phyloP scores from a whole-genome alignment of 2,329 filamentous ascomycete species.

The Knoxdaviesia proteae region DNA sequence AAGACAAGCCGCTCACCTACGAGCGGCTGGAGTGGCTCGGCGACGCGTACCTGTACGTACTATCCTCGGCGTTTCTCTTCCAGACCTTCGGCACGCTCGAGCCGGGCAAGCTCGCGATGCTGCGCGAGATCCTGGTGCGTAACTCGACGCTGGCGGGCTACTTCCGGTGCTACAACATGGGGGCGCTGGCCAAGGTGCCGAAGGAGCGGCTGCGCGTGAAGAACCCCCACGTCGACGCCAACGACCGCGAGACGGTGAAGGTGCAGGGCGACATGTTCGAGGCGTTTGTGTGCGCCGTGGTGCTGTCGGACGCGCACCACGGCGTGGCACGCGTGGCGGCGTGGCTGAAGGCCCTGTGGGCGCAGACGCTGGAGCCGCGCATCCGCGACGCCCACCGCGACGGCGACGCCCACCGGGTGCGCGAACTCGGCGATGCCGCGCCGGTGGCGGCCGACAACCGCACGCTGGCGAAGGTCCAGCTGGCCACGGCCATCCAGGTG shows the following conservation, averaged over 20 bases:
- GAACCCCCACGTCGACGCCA: constrained; percentile 16
- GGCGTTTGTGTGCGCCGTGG: constrained; percentile 64
- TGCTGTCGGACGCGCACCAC: constrained; percentile 41
- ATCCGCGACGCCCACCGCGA: constrained; percentile 22
- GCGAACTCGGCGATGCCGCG: constrained; percentile 6
- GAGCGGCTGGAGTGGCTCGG: constrained; percentile 78
- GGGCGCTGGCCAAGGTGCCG: constrained; percentile 39
- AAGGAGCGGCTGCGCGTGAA: constrained; percentile 6
- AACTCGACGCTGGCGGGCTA: constrained; percentile 60
- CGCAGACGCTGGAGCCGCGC: constrained; percentile 35
- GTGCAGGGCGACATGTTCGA: constrained; percentile 77
- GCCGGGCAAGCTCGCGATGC: constrained; percentile 49
- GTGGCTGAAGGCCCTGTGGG: constrained; percentile 65
- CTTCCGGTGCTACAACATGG: constrained; percentile 48
- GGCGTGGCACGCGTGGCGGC: constrained; percentile 40
- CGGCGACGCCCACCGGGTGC: constrained; percentile 4
- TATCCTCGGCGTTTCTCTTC: constrained; percentile 57
- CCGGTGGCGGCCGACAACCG: constrained; percentile 4
- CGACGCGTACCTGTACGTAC: constrained; percentile 65
- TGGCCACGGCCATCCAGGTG: constrained; percentile 30
- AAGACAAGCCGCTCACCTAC: constrained; percentile 31
- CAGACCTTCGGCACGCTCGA: constrained; percentile 44
- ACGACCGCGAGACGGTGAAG: constrained; percentile 40
- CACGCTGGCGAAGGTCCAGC: constrained; percentile 24
- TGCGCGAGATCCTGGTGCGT: constrained; percentile 61